Percentiles rank a stretch among this genome's conserved stretches.
Evolutionary conservation across 2,329 filamentous ascomycete genomes (phyloP).

Genomic region (Paecilomyces fulvus): DNA sequence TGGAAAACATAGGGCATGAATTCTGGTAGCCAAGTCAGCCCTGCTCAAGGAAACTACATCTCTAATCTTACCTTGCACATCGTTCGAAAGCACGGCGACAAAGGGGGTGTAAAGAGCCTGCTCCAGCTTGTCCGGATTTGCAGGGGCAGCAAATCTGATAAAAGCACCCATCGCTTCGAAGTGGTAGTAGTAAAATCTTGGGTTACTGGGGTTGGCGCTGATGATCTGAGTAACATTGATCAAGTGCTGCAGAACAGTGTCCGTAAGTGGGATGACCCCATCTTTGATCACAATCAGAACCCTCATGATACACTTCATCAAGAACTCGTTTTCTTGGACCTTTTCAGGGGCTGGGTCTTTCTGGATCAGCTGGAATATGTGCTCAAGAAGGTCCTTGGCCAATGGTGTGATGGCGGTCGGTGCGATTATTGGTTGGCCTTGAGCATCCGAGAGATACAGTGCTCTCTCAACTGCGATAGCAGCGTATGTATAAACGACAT

Average conservation of each 20-base stretch:
- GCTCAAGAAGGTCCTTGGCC: constrained; percentile 76
- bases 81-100: constrained; percentile 67
- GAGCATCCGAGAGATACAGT: constrained; percentile 70
- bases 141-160: constrained; percentile 57
- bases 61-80: constrained; percentile 59
- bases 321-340: constrained; percentile 95
- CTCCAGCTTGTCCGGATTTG: constrained; percentile 66
- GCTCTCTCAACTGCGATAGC: constrained; percentile 94
- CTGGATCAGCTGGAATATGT: constrained; percentile 86
- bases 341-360: constrained; percentile 78
- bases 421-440: constrained; percentile 69
- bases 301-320: constrained; percentile 98
- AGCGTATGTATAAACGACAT: constrained; percentile 95
- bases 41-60: constrained; percentile 2
- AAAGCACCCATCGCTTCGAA: constrained; percentile 91
- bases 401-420: constrained; percentile 70
- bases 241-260: constrained; percentile 73
- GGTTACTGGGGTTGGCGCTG: constrained; percentile 91
- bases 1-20: constrained; percentile 97
- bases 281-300: constrained; percentile 92
- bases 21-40: constrained; percentile 47
- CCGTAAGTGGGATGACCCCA: constrained; percentile 62
- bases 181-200: constrained; percentile 96
- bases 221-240: constrained; percentile 87
- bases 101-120: constrained; percentile 76